These are phyloP conservation scores for Vigna mungo DNA, from an alignment of 306 rosid genomes.

Conservation along the genomic window DNA sequence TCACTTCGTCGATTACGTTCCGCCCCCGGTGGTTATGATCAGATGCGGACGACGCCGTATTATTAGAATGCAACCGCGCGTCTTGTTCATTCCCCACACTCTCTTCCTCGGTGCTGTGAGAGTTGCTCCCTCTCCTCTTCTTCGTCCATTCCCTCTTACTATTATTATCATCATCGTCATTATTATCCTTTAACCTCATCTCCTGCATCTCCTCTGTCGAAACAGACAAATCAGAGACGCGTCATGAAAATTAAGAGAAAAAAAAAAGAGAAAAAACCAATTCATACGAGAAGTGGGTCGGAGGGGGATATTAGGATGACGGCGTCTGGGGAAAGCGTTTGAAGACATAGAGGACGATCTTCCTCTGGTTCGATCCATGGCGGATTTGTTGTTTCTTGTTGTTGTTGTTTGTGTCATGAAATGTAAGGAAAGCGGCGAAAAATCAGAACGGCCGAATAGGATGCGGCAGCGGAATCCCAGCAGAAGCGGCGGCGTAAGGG, in stretches of 20 bases:
- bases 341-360: constrained; percentile 12
- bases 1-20: constrained; percentile 45
- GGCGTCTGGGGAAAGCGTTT: constrained; percentile 18
- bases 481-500: constrained; percentile 25
- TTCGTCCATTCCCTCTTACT: constrained; percentile 32
- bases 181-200: constrained; percentile 38
- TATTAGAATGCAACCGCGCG: constrained; percentile 32
- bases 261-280: background rate
- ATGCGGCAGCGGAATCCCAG: constrained; percentile 38
- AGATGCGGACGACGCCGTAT: constrained; percentile 39
- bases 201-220: constrained; percentile 1
- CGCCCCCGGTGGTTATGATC: constrained; percentile 47
- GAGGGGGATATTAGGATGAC: background rate
- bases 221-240: background rate
- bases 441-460: constrained; percentile 7
- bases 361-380: constrained; percentile 23
- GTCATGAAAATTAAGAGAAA: background rate
- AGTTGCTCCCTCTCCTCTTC: constrained; percentile 46
- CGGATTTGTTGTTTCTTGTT: background rate
- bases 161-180: background rate
- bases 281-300: constrained; percentile 19
- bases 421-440: constrained; percentile 19
- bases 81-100: constrained; percentile 41
- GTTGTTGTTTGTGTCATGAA: background rate
- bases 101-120: constrained; percentile 47